Evolutionary conservation across 495 filamentous ascomycete genomes (phyloP).

Genomic region (Stereocaulon alpinum): DNA sequence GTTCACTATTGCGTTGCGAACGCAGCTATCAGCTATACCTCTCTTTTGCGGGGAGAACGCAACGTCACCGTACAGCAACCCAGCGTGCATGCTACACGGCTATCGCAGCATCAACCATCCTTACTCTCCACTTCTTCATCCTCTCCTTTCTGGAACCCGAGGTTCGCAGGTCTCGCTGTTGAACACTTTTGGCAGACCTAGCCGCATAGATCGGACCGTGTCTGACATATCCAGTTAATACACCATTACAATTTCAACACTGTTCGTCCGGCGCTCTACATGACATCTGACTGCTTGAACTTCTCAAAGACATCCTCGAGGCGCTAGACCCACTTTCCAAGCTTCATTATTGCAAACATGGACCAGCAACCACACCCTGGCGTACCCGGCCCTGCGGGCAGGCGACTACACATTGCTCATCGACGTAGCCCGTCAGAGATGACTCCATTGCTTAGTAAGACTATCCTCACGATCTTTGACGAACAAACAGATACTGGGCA

Average conservation of each 20-base stretch:
- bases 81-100: constrained; percentile 13
- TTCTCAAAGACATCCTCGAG: background rate
- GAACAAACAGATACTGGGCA: background rate
- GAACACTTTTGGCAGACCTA: background rate
- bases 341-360: constrained; percentile 38
- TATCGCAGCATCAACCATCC: constrained; percentile 13
- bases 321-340: background rate
- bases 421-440: constrained; percentile 94
- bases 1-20: constrained; percentile 11
- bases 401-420: constrained; percentile 94
- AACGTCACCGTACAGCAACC: constrained; percentile 20
- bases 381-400: constrained; percentile 71
- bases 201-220: background rate
- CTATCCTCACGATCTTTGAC: constrained; percentile 25
- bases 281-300: background rate
- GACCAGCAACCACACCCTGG: constrained; percentile 73
- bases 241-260: background rate
- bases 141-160: constrained; percentile 12
- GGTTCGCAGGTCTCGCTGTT: background rate
- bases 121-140: constrained; percentile 18
- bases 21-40: constrained; percentile 5
- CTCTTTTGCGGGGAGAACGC: constrained; percentile 21
- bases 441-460: constrained; percentile 97
- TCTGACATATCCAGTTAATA: background rate
- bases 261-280: background rate